Evolutionary conservation across 805 yeast species (phyloP).

Genomic region (Kodamaea kaohsiungensis): DNA sequence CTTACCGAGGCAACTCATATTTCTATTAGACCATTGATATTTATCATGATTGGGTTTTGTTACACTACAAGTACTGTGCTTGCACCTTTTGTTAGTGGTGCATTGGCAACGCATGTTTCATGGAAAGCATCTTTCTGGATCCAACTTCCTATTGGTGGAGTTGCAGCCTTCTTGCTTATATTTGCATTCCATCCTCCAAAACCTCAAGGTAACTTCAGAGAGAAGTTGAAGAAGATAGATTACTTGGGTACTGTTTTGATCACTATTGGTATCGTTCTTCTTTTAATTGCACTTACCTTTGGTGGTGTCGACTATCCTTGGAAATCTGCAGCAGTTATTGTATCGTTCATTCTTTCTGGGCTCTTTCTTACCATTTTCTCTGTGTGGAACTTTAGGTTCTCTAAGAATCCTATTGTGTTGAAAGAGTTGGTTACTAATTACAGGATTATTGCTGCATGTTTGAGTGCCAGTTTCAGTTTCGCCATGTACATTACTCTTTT

Average conservation of each 20-base stretch:
- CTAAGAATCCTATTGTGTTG: conserved; percentile 50
- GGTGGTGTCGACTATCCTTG: conserved; percentile 56
- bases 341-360: conserved; percentile 49
- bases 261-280: conserved; percentile 43
- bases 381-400: conserved; percentile 40
- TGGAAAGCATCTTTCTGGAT: conserved; percentile 81
- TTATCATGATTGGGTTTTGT: conserved; percentile 40
- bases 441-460: conserved; percentile 32
- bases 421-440: conserved; percentile 33
- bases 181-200: conserved; percentile 48
- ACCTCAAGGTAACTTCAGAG: conserved; percentile 36
- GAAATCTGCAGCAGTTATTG: conserved; percentile 54
- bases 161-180: conserved; percentile 38
- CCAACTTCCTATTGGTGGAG: conserved; percentile 68
- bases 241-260: conserved; percentile 49
- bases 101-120: conserved; percentile 52
- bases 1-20: conserved; percentile 55
- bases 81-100: conserved; percentile 71
- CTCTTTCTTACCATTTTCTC: conserved; percentile 33
- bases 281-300: conserved; percentile 51
- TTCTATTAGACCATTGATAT: conserved; percentile 36
- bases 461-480: conserved; percentile 9
- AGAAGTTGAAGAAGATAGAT: conserved; percentile 47
- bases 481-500: conserved; percentile 20
- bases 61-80: conserved; percentile 52